phyloP scores from a whole-genome alignment of 1,284 basidiomycete species.

The Sanghuangporus baumii region DNA sequence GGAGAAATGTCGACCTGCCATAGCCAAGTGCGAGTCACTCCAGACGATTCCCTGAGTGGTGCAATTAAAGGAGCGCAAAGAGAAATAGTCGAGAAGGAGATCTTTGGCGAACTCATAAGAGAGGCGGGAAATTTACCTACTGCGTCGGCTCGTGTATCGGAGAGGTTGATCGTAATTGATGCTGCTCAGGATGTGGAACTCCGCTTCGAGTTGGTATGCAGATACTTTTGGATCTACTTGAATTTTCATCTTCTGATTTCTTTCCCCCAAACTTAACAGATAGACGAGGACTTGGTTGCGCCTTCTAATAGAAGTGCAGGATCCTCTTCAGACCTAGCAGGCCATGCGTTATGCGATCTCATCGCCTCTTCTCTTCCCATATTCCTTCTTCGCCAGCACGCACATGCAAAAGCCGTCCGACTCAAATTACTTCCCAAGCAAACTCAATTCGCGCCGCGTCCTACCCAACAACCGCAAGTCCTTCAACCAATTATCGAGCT shows the following conservation, averaged over 20 bases:
- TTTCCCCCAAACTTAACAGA: slow-evolving; percentile 21
- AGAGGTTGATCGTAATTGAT: slow-evolving; percentile 67
- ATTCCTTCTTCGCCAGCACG: slow-evolving; percentile 61
- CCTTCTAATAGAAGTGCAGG: slow-evolving; percentile 5
- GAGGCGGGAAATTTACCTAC: slow-evolving; percentile 69
- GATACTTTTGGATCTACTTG: slow-evolving; percentile 14
- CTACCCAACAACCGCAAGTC: slow-evolving; percentile 29
- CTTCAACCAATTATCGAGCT: slow-evolving; percentile 69
- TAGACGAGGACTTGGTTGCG: slow-evolving; percentile 26
- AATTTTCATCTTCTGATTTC: not conserved
- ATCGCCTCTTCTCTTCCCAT: slow-evolving; percentile 59
- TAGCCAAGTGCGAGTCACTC: slow-evolving; percentile 32
- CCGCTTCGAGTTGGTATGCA: slow-evolving; percentile 58
- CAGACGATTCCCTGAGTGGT: slow-evolving; percentile 39
- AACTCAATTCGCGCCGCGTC: slow-evolving; percentile 19
- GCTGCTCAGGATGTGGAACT: slow-evolving; percentile 64
- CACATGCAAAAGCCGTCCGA: slow-evolving; percentile 43
- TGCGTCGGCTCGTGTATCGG: slow-evolving; percentile 67
- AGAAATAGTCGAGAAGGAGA: slow-evolving; percentile 72
- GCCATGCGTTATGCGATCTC: slow-evolving; percentile 56
- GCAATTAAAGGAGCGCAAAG: slow-evolving; percentile 54
- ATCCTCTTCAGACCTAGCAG: slow-evolving; percentile 18
- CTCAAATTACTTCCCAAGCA: slow-evolving; percentile 23
- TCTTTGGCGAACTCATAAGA: slow-evolving; percentile 62
- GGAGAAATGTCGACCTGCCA: slow-evolving; percentile 32